Base-by-base conservation (phyloP, 306 rosid species). In the Quercus glauca region DNA sequence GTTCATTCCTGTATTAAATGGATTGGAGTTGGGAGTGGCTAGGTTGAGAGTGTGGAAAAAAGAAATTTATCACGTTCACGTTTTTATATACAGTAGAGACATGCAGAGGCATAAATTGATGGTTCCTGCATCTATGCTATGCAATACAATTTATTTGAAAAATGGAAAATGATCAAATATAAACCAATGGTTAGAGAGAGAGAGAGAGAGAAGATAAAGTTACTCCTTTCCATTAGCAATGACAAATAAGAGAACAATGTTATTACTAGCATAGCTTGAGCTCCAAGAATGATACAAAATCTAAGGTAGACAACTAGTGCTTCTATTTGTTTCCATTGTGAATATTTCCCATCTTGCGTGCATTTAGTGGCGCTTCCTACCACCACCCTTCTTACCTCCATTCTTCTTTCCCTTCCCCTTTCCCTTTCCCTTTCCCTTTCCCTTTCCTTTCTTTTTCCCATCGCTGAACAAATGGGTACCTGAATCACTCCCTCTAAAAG, bases 301-400 rank as follows among this genome's bases (percentile, higher is more conserved):
- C 68, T 26, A 3, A 26, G 9, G 31, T 12, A 60, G 53, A 49
- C 53, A 49, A 4, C 29, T 21, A 60, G 18, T 12, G 31, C 13
- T 60, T 60, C 31, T 60, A 60, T 60, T 15, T 63, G 41, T 63
- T 63, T 28, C 69, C 41, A 28, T 63, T 28, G 20, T 26, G 29
- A 28, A 26, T 35, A 13, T 63, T 63, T 28, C 25, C 45, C 25
- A 19, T 67, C 14, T 33, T 68, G 28, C 15, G 1, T 35, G 72
- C 53, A 69, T 58, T 78, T 77, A 83, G 29, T 71, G 83, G 56
- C 73, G 83, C 71, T 86, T 80, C 85, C 52, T 82, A 71, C 90
- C 84, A 3, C 74, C 83, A 61, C 90, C 89, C 82, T 74, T 86
- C 21, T 83, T 81, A 28, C 91, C 87, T 58, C 41, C 28, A 19